phyloP scores from a whole-genome alignment of 2,329 filamentous ascomycete species.

The Cladosporium velox region DNA sequence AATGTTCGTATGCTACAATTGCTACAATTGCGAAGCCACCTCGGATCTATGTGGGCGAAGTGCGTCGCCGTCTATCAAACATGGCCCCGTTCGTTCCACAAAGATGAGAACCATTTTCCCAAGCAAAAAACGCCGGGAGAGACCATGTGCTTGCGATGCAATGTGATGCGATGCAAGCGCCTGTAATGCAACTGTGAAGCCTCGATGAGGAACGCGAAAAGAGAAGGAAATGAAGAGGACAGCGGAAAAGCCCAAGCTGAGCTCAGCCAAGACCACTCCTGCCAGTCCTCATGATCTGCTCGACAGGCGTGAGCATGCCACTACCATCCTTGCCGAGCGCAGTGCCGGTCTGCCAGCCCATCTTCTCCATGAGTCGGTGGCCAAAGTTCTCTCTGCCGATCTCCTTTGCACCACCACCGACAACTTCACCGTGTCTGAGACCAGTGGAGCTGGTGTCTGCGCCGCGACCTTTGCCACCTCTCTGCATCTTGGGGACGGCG shows the following conservation, averaged over 20 bases:
- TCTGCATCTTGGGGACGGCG: constrained; percentile 6
- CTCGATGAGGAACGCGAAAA: neutral
- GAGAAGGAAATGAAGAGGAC: neutral
- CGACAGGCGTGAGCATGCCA: constrained; percentile 82
- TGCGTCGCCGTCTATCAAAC: neutral
- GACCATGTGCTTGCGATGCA: neutral
- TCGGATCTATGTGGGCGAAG: neutral
- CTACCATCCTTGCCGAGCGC: constrained; percentile 79
- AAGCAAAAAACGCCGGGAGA: neutral
- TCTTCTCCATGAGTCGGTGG: constrained; percentile 86
- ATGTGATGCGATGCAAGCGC: neutral
- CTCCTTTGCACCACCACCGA: constrained; percentile 82
- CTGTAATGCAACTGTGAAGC: neutral
- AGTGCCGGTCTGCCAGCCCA: constrained; percentile 91
- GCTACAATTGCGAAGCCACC: neutral
- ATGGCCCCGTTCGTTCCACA: neutral
- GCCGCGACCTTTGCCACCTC: constrained; percentile 41
- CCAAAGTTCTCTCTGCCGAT: constrained; percentile 81
- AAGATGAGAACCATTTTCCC: neutral
- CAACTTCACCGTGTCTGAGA: constrained; percentile 82
- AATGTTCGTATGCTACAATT: neutral
- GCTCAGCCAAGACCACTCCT: constrained; percentile 75
- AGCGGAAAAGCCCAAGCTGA: neutral
- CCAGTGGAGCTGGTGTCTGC: constrained; percentile 46
- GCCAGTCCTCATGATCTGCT: constrained; percentile 81